Evolutionary conservation across 202 grass and related monocot species (phyloP).

Genomic region (Saccharum hybrid): DNA sequence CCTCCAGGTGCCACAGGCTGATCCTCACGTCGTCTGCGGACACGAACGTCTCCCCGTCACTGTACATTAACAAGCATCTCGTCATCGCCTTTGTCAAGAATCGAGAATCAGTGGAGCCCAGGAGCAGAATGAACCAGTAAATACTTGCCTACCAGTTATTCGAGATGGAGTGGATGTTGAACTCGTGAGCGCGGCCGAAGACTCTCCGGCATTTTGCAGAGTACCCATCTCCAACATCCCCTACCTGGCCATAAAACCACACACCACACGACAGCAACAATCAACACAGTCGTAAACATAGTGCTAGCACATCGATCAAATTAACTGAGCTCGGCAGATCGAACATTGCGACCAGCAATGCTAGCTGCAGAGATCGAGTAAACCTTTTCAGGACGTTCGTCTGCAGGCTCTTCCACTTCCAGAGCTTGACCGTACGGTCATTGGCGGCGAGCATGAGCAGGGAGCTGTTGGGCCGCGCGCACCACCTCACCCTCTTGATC

Average conservation of each 20-base stretch:
- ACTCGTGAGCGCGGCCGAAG: constrained; percentile 49
- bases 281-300: not conserved
- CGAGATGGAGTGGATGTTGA: constrained; percentile 60
- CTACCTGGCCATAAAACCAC: not conserved
- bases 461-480: constrained; percentile 51
- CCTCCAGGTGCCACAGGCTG: constrained; percentile 63
- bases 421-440: constrained; percentile 63
- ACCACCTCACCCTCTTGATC: constrained; percentile 64
- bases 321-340: not conserved
- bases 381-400: constrained; percentile 37
- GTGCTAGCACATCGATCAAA: too few species aligned
- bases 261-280: not conserved
- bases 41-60: constrained; percentile 65
- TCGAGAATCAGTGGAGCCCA: too few species aligned
- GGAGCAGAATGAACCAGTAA: not conserved
- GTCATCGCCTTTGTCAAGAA: not conserved
- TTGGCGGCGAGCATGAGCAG: constrained; percentile 59
- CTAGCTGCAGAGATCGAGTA: not conserved
- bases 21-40: constrained; percentile 63
- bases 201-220: constrained; percentile 47
- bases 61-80: not conserved
- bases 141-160: constrained; percentile 46
- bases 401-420: constrained; percentile 40
- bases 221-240: constrained; percentile 32
- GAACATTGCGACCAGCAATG: not conserved